Base-by-base conservation (phyloP, 805 yeast genomes). In the Suhomyces tanzawaensis region DNA sequence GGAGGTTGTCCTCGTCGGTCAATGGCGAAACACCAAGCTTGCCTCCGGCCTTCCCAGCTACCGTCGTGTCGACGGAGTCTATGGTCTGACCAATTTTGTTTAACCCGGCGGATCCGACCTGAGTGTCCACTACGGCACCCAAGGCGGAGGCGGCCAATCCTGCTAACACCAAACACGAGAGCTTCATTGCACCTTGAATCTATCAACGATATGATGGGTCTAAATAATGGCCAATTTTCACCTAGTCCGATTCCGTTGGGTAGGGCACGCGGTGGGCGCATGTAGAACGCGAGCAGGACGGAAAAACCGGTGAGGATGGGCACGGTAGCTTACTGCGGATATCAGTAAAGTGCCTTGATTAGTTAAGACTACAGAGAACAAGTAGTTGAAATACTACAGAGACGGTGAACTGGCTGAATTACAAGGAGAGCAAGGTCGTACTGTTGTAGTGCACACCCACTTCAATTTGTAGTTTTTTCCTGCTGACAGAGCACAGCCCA, bases 1-100 rank as follows among this genome's bases (percentile, higher is more conserved):
- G 64, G n/a, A 46, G 44, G 42, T 60, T 55, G 36, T 61, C 65
- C 16, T 46, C 58, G 14, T 48, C 59, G 11, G 46, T 52, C 13
- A 60, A 21, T 7, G 34, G 32, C 18, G 50, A 45, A 15, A 57
- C 55, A 14, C 53, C 52, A 21, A 60, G 23, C 24, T 36, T 44
- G 16, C 22, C 24, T 5, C 6, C 27, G 14, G 27, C 6, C n/a
- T 24, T 24, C 6, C 27, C 27, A 7, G 7, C 14, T n/a, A n/a
- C n/a, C n/a, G 24, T 21, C 11, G 11, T 7, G 24, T 11, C 24
- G 7, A 7, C 24, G 11, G 24, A 7, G 24, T 21, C 24, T 21
- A 7, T 11, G 7, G 9, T 11, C 4, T 16, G 7, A 7, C 19
- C 30, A 16, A 3, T 22, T n/a, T 13, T 7, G 15, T n/a, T 13